Evolutionary conservation across 176 grass and related monocot species (phyloP).

Genomic region (Sorghum bicolor): Sorghum_bicolor_NCBIv3 NC_012876.2:56657001-56657500

Average conservation of each 20-base stretch:
- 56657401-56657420: neutral
- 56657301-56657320: neutral
- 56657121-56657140: too few species aligned
- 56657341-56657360: neutral
- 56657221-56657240: neutral
- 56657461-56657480: neutral
- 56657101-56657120: too few species aligned
- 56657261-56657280: neutral
- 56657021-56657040: too few species aligned
- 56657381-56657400: neutral
- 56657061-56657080: too few species aligned
- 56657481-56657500: neutral
- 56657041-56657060: too few species aligned
- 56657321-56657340: neutral
- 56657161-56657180: too few species aligned
- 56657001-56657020: too few species aligned
- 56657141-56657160: too few species aligned
- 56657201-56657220: too few species aligned
- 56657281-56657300: neutral
- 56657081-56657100: too few species aligned
- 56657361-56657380: neutral
- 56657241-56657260: neutral
- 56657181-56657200: too few species aligned
- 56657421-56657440: neutral
- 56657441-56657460: neutral